A percentile compares a stretch with the other conserved stretches of the same genome.
phyloP scores from a whole-genome alignment of 108 stramenopile species.

The Aurantiochytrium sp. region DNA sequence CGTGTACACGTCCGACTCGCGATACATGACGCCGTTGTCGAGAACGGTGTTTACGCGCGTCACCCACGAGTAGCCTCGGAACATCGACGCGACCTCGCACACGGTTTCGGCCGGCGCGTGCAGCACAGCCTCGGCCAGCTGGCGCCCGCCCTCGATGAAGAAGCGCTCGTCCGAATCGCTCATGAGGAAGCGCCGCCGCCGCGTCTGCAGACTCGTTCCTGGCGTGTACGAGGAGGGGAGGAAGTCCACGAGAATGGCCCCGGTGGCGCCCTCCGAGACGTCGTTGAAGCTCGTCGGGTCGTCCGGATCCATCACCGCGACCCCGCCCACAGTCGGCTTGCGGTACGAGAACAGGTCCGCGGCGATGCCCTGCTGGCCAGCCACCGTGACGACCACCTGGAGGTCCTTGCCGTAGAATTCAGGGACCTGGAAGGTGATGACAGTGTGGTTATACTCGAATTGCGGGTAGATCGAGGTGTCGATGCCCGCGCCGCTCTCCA shows the following conservation, averaged over 20 bases:
- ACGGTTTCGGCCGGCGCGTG: not conserved
- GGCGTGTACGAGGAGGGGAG: not conserved
- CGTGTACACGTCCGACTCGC: not conserved
- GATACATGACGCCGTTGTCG: not conserved
- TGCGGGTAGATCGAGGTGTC: not conserved
- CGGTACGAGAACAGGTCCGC: not conserved
- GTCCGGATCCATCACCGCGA: not conserved
- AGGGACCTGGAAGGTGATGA: not conserved
- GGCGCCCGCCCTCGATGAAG: not conserved
- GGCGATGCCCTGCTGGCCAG: not conserved
- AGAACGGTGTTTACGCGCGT: not conserved
- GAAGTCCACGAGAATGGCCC: not conserved
- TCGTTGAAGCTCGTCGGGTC: not conserved
- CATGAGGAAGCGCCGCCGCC: not conserved
- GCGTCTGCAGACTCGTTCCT: not conserved
- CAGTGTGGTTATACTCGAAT: not conserved
- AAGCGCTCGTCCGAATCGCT: not conserved
- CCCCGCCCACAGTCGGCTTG: not conserved
- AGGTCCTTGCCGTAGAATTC: not conserved
- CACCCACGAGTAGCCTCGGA: not conserved
- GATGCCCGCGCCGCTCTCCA: not conserved
- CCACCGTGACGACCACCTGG: not conserved
- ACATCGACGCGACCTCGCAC: not conserved
- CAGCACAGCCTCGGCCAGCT: not conserved
- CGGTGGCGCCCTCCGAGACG: not conserved